Conservation (phyloP, 164 flowering plant species). For the Vitis vinifera region ASM3070453v1 NC_081810.1:3769001-3769500, state of each 20-base stretch:
- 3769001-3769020: conserved; percentile 71
- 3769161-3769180: background rate
- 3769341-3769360: too few species aligned
- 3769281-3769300: too few species aligned
- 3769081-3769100: background rate
- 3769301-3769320: background rate
- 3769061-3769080: conserved; percentile 70
- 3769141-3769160: background rate
- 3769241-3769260: conserved; percentile 47
- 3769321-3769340: too few species aligned
- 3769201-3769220: conserved; percentile 64
- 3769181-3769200: conserved; percentile 82
- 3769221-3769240: conserved; percentile 54
- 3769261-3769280: too few species aligned
- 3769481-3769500: conserved; percentile 90
- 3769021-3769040: conserved; percentile 75
- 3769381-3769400: background rate
- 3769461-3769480: conserved; percentile 95
- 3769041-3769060: conserved; percentile 59
- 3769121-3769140: background rate
- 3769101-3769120: background rate
- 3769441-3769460: conserved; percentile 23
- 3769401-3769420: background rate
- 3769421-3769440: too few species aligned
- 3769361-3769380: too few species aligned